A percentile compares a stretch with the other conserved stretches of the same genome.
These are phyloP conservation scores for Saccharomyces hybrid DNA, from an alignment of 1,139 yeast genomes.

Conservation along the genomic window DNA sequence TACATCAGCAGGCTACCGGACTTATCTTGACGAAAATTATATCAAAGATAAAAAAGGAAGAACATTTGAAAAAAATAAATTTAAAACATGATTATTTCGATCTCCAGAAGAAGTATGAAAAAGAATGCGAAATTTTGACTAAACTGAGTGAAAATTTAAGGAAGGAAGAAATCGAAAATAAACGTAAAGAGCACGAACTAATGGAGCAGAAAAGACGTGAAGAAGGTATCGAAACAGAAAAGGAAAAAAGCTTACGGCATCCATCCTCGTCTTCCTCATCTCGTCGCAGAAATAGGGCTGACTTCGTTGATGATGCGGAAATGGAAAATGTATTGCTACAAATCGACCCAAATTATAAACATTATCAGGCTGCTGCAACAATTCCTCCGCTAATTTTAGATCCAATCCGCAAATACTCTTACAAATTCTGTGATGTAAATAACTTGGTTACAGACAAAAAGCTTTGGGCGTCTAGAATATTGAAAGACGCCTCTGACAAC, in stretches of 20 bases:
- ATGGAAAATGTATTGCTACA: conserved; percentile 29
- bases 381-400: conserved; percentile 75
- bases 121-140: conserved; percentile 45
- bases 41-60: conserved; percentile 27
- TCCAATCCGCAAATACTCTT: conserved; percentile 46
- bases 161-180: conserved; percentile 38
- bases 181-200: conserved; percentile 32
- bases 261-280: conserved; percentile 36
- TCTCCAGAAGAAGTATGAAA: conserved; percentile 41
- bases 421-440: conserved; percentile 56
- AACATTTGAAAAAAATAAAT: conserved; percentile 33
- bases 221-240: conserved; percentile 20
- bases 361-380: conserved; percentile 70
- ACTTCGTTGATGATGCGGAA: conserved; percentile 32
- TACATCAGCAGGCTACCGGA: conserved; percentile 37
- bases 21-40: conserved; percentile 34
- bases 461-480: conserved; percentile 55
- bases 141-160: conserved; percentile 47
- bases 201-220: conserved; percentile 16
- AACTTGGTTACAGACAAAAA: conserved; percentile 61
- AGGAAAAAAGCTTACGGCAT: conserved; percentile 10
- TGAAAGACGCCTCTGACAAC: conserved; percentile 58
- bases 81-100: conserved; percentile 45
- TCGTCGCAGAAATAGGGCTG: conserved; percentile 68
- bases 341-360: conserved; percentile 67